A percentile compares a stretch with the other conserved stretches of the same genome.
Evolutionary conservation across 345 rosid species (phyloP).

Genomic region (Syzygium grande): DNA sequence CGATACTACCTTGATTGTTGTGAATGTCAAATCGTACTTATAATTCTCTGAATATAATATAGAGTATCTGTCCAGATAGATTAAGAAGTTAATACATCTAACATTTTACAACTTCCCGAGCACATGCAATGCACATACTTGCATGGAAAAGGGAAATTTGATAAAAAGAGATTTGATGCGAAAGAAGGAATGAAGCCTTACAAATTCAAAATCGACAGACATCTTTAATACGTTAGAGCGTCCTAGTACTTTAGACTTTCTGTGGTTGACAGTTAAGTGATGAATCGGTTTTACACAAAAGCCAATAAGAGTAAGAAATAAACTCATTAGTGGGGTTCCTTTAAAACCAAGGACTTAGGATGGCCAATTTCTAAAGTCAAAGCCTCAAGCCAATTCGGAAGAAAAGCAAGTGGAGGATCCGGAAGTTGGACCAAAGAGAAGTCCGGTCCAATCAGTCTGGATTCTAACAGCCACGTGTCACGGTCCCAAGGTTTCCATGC

Average conservation of each 20-base stretch:
- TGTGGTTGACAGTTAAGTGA: neutral
- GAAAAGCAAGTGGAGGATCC: too few species aligned
- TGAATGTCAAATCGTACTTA: neutral
- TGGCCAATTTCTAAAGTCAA: too few species aligned
- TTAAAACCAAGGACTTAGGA: too few species aligned
- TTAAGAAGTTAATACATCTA: neutral
- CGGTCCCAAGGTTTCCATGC: too few species aligned
- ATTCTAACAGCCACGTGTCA: too few species aligned
- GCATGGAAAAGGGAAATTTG: neutral
- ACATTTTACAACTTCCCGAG: neutral
- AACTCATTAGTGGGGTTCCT: neutral
- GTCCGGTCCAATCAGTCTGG: too few species aligned
- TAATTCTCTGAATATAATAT: neutral
- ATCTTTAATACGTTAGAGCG: neutral
- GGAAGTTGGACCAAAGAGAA: too few species aligned
- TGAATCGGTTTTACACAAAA: neutral
- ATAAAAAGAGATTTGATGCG: neutral
- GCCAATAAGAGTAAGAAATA: neutral
- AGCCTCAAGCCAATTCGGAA: too few species aligned
- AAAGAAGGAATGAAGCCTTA: neutral
- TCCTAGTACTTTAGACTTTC: neutral
- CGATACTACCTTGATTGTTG: constrained; percentile 1
- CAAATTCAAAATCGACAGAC: neutral
- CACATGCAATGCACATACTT: neutral
- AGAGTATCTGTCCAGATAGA: neutral